Evolutionary conservation across 257 asterid genomes (phyloP), one percentile per base, ranked within the genome.

Genomic region (Euphrasia confusa): DNA sequence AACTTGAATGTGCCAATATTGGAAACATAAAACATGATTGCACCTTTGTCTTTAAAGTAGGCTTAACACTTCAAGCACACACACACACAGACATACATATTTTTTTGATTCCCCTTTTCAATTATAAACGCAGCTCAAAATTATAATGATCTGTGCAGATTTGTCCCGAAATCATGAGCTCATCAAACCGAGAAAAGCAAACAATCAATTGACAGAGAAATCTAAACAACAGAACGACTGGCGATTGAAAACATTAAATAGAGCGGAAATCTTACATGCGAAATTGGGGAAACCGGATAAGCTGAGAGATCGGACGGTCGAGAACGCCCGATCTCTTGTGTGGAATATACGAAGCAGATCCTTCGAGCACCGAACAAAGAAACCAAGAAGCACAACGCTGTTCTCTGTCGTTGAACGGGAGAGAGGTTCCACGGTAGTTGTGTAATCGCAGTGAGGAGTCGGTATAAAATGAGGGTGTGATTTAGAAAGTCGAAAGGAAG

Each of bases 261-360:
- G 49, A 6, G 59, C 15, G 9, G 13, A 17, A 47, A 40, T 44
- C 81, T 80, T 57, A 73, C 83, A 32, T 50, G 58, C 52, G 61
- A 52, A 35, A 8, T 35, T 10, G 32, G 17, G 66, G 70, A 39
- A 50, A 42, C 21, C 60, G 73, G 81, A 81, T 84, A 84, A 57
- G 73, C 50, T 68, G 82, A 58, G 75, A 74, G 81, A 67, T 72
- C 78, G 78, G 76, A 73, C 76, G 75, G 74, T 12, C 61, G 54
- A 45, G 54, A 62, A 67, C 80, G 77, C 72, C 81, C 81, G 75
- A 73, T 74, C 82, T 71, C 78, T 70, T n/a, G 62, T n/a, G 62
- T 5, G 58, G 58, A 61, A 54, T 18, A 44, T 33, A 24, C 27
- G 67, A 58, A 17, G 67, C 63, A 58, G 72, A 68, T 54, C 57